These are phyloP conservation scores for Pythium oligandrum DNA, from an alignment of 352 stramenopile species.

Conservation along the genomic window DNA sequence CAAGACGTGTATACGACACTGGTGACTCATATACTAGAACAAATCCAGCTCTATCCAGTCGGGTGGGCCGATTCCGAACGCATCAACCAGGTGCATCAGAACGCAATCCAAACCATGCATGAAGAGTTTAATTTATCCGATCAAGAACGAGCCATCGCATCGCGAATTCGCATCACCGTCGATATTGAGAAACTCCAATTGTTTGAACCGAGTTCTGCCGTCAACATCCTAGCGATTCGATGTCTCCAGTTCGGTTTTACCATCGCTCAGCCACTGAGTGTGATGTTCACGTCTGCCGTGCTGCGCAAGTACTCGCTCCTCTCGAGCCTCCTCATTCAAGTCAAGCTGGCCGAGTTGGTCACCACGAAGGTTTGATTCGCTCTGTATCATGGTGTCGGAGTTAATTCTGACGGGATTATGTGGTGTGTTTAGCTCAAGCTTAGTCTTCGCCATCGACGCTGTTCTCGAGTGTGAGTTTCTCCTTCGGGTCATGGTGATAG, in stretches of 20 bases:
- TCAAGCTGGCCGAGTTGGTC: slow-evolving; percentile 52
- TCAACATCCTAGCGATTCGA: slow-evolving; percentile 54
- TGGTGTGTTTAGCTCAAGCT: slow-evolving; percentile 46
- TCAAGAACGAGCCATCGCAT: slow-evolving; percentile 33
- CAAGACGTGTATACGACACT: slow-evolving; percentile 66
- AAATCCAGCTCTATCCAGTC: slow-evolving; percentile 46
- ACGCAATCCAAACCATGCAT: slow-evolving; percentile 42
- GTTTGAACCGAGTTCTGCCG: slow-evolving; percentile 21
- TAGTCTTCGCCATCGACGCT: slow-evolving; percentile 40
- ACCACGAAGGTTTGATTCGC: slow-evolving; percentile 41
- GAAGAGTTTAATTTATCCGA: slow-evolving; percentile 36
- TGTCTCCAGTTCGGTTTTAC: slow-evolving; percentile 59
- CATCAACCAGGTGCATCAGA: slow-evolving; percentile 52
- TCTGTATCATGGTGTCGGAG: not conserved
- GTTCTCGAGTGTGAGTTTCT: slow-evolving; percentile 37
- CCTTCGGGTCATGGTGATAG: not conserved
- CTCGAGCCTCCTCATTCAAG: slow-evolving; percentile 50
- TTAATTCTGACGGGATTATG: not conserved
- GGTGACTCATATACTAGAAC: slow-evolving; percentile 38
- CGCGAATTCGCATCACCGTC: slow-evolving; percentile 39
- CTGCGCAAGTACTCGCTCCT: slow-evolving; percentile 62
- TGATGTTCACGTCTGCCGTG: slow-evolving; percentile 56
- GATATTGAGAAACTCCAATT: slow-evolving; percentile 43
- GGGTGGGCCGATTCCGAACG: slow-evolving; percentile 50
- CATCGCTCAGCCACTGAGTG: slow-evolving; percentile 36